Conservation (phyloP, 768 basidiomycete species). For the Lactifluus pinguis region DNA sequence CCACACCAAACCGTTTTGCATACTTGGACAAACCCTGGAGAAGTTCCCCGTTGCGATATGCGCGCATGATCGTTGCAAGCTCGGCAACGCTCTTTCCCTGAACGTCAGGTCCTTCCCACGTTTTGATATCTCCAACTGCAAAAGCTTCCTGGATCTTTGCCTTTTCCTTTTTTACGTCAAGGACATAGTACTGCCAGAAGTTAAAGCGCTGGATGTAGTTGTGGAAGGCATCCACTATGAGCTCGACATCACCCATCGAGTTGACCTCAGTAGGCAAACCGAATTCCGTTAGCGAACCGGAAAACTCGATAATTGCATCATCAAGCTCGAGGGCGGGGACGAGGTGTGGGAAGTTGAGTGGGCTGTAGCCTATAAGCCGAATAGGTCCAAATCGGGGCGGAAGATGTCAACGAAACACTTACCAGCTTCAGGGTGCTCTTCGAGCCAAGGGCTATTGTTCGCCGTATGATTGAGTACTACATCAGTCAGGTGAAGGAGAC, state of each 20-base stretch:
- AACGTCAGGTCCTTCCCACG: conserved; percentile 58
- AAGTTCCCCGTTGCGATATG: conserved; percentile 31
- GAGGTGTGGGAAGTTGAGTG: conserved; percentile 85
- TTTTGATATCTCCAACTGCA: conserved; percentile 32
- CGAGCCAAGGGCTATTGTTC: conserved; percentile 85
- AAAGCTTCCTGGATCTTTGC: conserved; percentile 49
- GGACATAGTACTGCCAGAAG: conserved; percentile 92
- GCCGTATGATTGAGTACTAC: conserved; percentile 98
- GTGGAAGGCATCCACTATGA: conserved; percentile 55
- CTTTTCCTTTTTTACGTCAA: conserved; percentile 63
- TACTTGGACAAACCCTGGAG: conserved; percentile 53
- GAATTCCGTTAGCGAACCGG: conserved; percentile 47
- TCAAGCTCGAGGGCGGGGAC: conserved; percentile 91
- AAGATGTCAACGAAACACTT: conserved; percentile 21
- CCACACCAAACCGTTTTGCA: conserved; percentile 58
- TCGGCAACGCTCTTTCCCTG: conserved; percentile 50
- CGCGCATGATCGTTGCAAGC: conserved; percentile 55
- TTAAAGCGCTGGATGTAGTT: conserved; percentile 53
- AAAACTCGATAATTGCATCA: conserved; percentile 75
- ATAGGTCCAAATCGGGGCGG: background rate
- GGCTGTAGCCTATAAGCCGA: conserved; percentile 63
- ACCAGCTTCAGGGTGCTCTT: conserved; percentile 95
- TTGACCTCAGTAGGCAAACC: conserved; percentile 66
- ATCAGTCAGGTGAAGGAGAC: conserved; percentile 84
- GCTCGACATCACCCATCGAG: conserved; percentile 58